phyloP scores from a whole-genome alignment of 495 filamentous ascomycete species.

The Penicillium coffeae region DNA sequence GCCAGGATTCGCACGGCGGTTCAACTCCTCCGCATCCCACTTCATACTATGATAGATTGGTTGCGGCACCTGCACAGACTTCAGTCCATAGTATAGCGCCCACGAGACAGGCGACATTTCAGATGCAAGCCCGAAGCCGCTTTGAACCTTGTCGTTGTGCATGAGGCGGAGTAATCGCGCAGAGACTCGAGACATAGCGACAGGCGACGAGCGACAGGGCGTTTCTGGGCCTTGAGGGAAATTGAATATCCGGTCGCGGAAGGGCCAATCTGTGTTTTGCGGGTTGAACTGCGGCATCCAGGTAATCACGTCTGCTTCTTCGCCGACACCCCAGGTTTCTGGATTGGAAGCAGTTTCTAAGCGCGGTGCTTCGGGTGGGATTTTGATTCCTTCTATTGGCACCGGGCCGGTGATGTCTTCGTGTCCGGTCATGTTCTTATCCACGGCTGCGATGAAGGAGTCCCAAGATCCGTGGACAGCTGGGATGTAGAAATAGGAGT shows the following conservation, averaged over 20 bases:
- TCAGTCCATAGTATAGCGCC: constrained; percentile 65
- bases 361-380: background rate
- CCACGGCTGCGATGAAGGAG: constrained; percentile 6
- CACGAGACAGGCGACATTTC: constrained; percentile 65
- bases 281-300: constrained; percentile 65
- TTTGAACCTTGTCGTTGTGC: constrained; percentile 40
- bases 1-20: constrained; percentile 60
- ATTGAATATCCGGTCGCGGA: constrained; percentile 53
- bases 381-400: constrained; percentile 32
- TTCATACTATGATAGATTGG: constrained; percentile 62
- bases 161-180: constrained; percentile 59
- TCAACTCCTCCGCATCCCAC: constrained; percentile 53
- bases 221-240: constrained; percentile 41
- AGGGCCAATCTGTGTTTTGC: constrained; percentile 54
- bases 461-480: constrained; percentile 47
- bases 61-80: constrained; percentile 41
- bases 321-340: constrained; percentile 65
- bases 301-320: constrained; percentile 72
- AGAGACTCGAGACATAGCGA: constrained; percentile 58
- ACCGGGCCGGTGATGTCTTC: constrained; percentile 57
- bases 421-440: background rate
- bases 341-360: background rate
- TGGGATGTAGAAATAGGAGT: constrained; percentile 64
- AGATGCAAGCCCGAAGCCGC: constrained; percentile 57
- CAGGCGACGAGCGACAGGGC: constrained; percentile 59